These are phyloP conservation scores for Rhynchospora breviuscula DNA, from an alignment of 176 grass and related monocot species.

Conservation along the genomic window DNA sequence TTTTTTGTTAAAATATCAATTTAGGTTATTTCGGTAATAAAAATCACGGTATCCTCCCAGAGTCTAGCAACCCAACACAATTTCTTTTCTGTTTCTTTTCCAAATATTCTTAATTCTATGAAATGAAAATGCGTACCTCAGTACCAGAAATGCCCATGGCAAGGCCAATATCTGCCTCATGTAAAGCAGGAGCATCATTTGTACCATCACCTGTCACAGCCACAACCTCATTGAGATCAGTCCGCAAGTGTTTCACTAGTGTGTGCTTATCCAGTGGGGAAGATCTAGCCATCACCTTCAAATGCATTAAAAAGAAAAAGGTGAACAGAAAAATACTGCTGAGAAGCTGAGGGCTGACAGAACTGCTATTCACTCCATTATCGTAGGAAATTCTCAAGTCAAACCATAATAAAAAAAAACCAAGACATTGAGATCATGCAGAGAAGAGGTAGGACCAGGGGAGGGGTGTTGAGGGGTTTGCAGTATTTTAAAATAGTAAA, in stretches of 20 bases:
- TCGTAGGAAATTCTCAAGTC: background rate
- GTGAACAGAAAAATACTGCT: background rate
- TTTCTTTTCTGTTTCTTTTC: background rate
- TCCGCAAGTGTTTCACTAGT: slow-evolving; percentile 67
- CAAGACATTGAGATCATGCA: slow-evolving; percentile 13
- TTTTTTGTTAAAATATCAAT: no score
- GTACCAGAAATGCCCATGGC: slow-evolving; percentile 96
- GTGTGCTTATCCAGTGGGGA: slow-evolving; percentile 82
- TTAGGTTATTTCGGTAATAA: no score
- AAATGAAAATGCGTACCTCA: slow-evolving; percentile 45
- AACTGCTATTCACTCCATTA: background rate
- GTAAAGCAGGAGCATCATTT: slow-evolving; percentile 84
- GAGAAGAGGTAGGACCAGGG: background rate
- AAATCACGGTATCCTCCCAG: background rate
- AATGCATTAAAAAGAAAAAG: background rate
- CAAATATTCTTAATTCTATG: slow-evolving; percentile 12
- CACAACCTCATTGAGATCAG: slow-evolving; percentile 69
- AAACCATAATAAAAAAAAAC: background rate
- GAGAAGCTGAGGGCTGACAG: background rate
- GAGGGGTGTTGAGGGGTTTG: background rate
- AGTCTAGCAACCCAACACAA: background rate
- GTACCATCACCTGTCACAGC: slow-evolving; percentile 99
- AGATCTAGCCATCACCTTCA: slow-evolving; percentile 75
- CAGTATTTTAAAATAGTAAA: background rate
- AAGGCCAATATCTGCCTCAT: slow-evolving; percentile 96